Percentiles rank a stretch among this genome's conserved stretches.
Conservation (phyloP, 805 yeast genomes). For the Wickerhamiella domercqiae region DNA sequence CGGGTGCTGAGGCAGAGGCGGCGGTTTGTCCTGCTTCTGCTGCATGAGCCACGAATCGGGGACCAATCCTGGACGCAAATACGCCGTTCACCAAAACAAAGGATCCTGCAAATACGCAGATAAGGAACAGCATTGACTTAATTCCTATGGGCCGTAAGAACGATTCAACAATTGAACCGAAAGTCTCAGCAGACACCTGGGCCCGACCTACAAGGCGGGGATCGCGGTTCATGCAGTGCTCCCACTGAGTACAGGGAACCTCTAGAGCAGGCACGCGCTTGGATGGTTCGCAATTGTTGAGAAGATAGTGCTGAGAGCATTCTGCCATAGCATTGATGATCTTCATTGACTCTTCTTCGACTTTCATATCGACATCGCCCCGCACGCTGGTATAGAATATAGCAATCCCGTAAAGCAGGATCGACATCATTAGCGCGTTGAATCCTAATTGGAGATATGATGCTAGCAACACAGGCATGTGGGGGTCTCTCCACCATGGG, state of each 20-base stretch:
- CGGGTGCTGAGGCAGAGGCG: too few species aligned
- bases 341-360: slow-evolving; percentile 46
- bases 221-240: slow-evolving; percentile 66
- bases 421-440: slow-evolving; percentile 37
- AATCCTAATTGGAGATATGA: slow-evolving; percentile 49
- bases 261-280: slow-evolving; percentile 67
- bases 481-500: slow-evolving; percentile 15
- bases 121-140: slow-evolving; percentile 38
- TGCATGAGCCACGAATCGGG: slow-evolving; percentile 7
- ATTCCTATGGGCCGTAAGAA: slow-evolving; percentile 57
- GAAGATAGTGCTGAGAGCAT: slow-evolving; percentile 54
- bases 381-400: slow-evolving; percentile 40
- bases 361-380: slow-evolving; percentile 55
- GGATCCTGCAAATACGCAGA: slow-evolving; percentile 19
- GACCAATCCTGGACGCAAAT: slow-evolving; percentile 18
- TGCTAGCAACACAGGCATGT: slow-evolving; percentile 38
- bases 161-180: slow-evolving; percentile 69
- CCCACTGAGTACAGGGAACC: slow-evolving; percentile 55
- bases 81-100: slow-evolving; percentile 20
- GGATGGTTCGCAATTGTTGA: slow-evolving; percentile 51
- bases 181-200: slow-evolving; percentile 59
- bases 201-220: slow-evolving; percentile 55
- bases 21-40: too few species aligned
- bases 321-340: slow-evolving; percentile 46
- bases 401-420: slow-evolving; percentile 37